Conservation (phyloP, 2,329 filamentous ascomycete species). For the Cryphonectria radicalis region DNA sequence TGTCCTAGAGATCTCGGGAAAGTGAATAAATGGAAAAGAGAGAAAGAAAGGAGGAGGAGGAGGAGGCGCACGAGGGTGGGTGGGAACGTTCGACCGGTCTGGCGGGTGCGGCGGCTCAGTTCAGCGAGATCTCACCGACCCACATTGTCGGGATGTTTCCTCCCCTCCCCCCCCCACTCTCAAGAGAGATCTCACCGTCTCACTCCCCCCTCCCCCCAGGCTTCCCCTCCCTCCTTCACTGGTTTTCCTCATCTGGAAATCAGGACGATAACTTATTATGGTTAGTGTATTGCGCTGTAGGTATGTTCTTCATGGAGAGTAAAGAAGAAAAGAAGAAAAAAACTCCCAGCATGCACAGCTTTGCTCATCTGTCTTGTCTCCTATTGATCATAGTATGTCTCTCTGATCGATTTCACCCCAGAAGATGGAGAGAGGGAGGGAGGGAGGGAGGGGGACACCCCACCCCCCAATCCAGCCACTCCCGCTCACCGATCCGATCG, state of each 20-base stretch:
- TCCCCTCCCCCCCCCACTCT: no score
- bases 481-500: conserved; percentile 3
- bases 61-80: not conserved
- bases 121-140: not conserved
- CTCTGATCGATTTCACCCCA: not conserved
- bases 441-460: not conserved
- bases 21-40: not conserved
- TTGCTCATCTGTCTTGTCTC: not conserved
- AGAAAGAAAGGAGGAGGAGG: not conserved
- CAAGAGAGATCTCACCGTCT: not conserved
- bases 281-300: not conserved
- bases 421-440: no score
- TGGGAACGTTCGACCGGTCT: conserved; percentile 10
- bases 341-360: no score
- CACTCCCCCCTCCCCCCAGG: not conserved
- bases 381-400: not conserved
- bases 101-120: conserved; percentile 5
- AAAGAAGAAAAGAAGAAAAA: no score
- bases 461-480: not conserved
- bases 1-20: not conserved
- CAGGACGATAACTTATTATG: not conserved
- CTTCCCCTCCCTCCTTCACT: not conserved
- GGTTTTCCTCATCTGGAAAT: not conserved
- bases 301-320: no score
- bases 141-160: not conserved